Percentiles rank a stretch among this genome's conserved stretches.
These are phyloP conservation scores for Inonotus hispidus DNA, from an alignment of 1,284 basidiomycete genomes.

Conservation along the genomic window DNA sequence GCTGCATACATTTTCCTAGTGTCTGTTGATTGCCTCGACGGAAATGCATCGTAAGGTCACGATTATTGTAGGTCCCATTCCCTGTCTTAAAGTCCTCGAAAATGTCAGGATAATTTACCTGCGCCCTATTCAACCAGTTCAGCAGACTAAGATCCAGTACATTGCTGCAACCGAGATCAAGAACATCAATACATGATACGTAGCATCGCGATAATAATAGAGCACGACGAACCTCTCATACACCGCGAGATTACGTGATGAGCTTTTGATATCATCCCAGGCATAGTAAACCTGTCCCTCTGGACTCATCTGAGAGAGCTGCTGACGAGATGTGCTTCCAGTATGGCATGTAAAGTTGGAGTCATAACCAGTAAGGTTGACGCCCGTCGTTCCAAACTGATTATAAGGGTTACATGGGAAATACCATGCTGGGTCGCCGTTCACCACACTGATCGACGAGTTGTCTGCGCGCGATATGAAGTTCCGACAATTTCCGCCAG, in stretches of 20 bases:
- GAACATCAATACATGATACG: background rate
- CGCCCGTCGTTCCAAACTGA: slow-evolving; percentile 59
- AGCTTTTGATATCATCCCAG: slow-evolving; percentile 79
- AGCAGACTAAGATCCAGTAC: slow-evolving; percentile 87
- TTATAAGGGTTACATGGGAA: slow-evolving; percentile 91
- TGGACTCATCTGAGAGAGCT: slow-evolving; percentile 45
- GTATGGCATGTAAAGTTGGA: slow-evolving; percentile 69
- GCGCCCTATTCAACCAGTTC: slow-evolving; percentile 72
- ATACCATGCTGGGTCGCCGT: slow-evolving; percentile 73
- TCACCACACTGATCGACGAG: slow-evolving; percentile 60
- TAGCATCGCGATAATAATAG: background rate
- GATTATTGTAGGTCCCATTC: slow-evolving; percentile 73
- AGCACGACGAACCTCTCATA: slow-evolving; percentile 71
- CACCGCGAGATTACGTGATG: slow-evolving; percentile 78
- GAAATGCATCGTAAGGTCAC: slow-evolving; percentile 84
- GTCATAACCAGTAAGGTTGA: slow-evolving; percentile 70
- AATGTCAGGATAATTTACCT: slow-evolving; percentile 77
- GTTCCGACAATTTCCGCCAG: slow-evolving; percentile 76
- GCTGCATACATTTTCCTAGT: slow-evolving; percentile 79
- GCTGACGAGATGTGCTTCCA: slow-evolving; percentile 44
- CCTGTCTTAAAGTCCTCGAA: slow-evolving; percentile 74
- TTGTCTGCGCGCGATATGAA: slow-evolving; percentile 69
- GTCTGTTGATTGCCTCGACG: slow-evolving; percentile 58
- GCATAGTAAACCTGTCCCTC: slow-evolving; percentile 89
- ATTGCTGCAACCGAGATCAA: slow-evolving; percentile 39